Evolutionary conservation across 768 basidiomycete genomes (phyloP).

Genomic region (Podaxis rugospora): DNA sequence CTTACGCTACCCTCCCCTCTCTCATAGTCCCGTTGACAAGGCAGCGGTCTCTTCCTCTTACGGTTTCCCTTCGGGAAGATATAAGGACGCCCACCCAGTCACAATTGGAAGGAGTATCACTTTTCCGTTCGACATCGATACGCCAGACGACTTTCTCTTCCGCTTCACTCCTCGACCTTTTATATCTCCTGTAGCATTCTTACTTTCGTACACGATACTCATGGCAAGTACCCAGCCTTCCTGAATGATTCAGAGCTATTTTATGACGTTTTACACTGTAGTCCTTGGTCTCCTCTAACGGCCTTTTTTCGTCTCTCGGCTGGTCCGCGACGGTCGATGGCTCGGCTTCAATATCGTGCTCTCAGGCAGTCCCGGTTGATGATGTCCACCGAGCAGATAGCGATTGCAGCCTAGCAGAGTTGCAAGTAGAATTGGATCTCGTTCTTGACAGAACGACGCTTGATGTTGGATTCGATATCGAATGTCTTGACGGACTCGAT

Average conservation of each 20-base stretch:
- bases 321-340: constrained; percentile 7
- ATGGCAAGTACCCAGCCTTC: background rate
- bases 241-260: background rate
- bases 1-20: constrained; percentile 10
- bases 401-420: background rate
- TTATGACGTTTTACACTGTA: background rate
- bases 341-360: background rate
- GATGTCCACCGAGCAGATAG: constrained; percentile 8
- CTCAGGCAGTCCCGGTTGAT: constrained; percentile 9
- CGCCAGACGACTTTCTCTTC: background rate
- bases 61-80: background rate
- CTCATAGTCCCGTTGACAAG: constrained; percentile 13
- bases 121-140: background rate
- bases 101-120: background rate
- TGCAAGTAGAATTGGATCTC: constrained; percentile 7
- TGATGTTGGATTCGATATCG: constrained; percentile 31
- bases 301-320: constrained; percentile 4
- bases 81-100: background rate
- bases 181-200: background rate
- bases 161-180: background rate
- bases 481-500: constrained; percentile 35
- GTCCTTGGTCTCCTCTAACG: constrained; percentile 2
- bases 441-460: constrained; percentile 34
- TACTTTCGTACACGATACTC: background rate
- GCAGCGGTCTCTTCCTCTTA: constrained; percentile 6